These are phyloP conservation scores for Lactarius vividus DNA, from an alignment of 768 basidiomycete genomes.

Conservation along the genomic window DNA sequence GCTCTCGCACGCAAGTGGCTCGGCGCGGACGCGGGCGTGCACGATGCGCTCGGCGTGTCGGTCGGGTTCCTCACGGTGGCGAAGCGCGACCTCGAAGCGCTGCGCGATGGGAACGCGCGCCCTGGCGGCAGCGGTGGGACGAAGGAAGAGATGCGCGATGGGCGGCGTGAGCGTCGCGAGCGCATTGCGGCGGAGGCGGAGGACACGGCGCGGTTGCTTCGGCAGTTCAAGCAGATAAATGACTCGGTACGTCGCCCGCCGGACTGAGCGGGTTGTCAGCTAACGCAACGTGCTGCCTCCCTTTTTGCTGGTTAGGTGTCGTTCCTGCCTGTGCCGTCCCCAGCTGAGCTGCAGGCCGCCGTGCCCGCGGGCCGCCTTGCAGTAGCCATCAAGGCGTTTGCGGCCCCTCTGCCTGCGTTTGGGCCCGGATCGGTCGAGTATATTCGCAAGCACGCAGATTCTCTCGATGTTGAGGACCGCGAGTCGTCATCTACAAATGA, in stretches of 20 bases:
- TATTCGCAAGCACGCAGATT: constrained; percentile 43
- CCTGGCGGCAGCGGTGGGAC: constrained; percentile 36
- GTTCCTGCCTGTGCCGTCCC: constrained; percentile 78
- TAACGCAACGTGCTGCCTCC: background rate
- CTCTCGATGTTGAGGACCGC: constrained; percentile 37
- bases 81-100: constrained; percentile 67
- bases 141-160: constrained; percentile 55
- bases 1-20: constrained; percentile 91
- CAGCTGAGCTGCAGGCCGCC: constrained; percentile 68
- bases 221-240: constrained; percentile 83
- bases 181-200: constrained; percentile 64
- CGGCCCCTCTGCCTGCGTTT: constrained; percentile 66
- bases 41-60: constrained; percentile 65
- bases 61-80: constrained; percentile 78
- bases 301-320: constrained; percentile 57
- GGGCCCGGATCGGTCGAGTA: constrained; percentile 68
- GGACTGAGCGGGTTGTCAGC: background rate
- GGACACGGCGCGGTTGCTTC: constrained; percentile 64
- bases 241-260: constrained; percentile 63
- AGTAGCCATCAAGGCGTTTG: constrained; percentile 61
- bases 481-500: background rate
- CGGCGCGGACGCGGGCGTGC: constrained; percentile 94
- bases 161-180: constrained; percentile 49
- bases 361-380: constrained; percentile 82
- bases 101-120: constrained; percentile 44